Percentiles rank a stretch among this genome's conserved stretches.
Evolutionary conservation across 73 alveolate genomes (phyloP).

Genomic region (Blepharisma japonicum): DNA sequence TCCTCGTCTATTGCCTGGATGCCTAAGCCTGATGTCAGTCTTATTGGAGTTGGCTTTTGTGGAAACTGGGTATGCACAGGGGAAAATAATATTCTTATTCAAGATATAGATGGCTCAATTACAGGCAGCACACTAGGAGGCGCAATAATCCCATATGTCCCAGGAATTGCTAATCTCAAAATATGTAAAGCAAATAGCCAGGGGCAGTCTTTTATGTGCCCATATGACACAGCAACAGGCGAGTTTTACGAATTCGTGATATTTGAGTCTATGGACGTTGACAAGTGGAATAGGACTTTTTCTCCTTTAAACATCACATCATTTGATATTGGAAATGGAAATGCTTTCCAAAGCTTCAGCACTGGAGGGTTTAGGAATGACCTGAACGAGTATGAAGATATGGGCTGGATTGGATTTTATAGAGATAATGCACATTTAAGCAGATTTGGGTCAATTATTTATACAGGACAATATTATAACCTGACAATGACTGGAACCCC

Average conservation of each 20-base stretch:
- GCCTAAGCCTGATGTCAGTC: slow-evolving; percentile 15
- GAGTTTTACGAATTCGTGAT: neutral
- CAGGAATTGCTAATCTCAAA: slow-evolving; percentile 33
- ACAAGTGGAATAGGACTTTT: slow-evolving; percentile 30
- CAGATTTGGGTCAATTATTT: slow-evolving; percentile 31
- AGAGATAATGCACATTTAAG: slow-evolving; percentile 18
- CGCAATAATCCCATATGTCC: slow-evolving; percentile 34
- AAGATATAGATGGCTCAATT: slow-evolving; percentile 55
- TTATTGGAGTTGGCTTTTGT: slow-evolving; percentile 42
- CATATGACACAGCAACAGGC: neutral
- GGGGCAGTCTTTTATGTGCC: neutral
- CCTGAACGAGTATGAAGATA: slow-evolving; percentile 35
- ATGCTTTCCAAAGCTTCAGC: neutral
- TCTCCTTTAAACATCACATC: slow-evolving; percentile 28
- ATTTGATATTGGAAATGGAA: neutral
- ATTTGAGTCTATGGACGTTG: slow-evolving; percentile 35
- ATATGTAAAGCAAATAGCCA: slow-evolving; percentile 30
- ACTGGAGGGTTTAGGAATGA: slow-evolving; percentile 26
- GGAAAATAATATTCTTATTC: slow-evolving; percentile 1
- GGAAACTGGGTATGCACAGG: slow-evolving; percentile 48
- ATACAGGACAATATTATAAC: slow-evolving; percentile 30
- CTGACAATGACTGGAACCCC: slow-evolving; percentile 38
- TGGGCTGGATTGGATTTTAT: slow-evolving; percentile 52
- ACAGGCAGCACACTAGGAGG: slow-evolving; percentile 34
- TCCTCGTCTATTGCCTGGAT: neutral